Conservation (phyloP, 2,329 filamentous ascomycete genomes). For the Fusarium nanum region DNA sequence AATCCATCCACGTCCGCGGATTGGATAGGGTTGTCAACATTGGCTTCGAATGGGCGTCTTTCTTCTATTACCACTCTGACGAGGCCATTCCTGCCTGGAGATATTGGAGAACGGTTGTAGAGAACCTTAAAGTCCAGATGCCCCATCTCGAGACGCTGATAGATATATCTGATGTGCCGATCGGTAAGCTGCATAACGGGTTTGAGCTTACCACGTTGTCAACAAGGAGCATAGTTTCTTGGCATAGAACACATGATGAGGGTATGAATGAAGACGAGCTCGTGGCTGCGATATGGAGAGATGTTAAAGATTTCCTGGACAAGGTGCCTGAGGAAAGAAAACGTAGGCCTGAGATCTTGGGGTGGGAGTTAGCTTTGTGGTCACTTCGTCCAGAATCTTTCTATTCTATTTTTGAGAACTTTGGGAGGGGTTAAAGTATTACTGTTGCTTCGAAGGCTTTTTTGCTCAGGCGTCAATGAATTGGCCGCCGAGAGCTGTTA, state of each 20-base stretch:
- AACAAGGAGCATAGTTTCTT: slow-evolving; percentile 39
- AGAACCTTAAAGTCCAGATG: slow-evolving; percentile 41
- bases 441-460: too few species aligned
- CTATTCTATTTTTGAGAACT: fast-evolving
- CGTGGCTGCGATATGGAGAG: slow-evolving; percentile 16
- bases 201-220: slow-evolving; percentile 35
- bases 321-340: slow-evolving; percentile 14
- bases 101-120: slow-evolving; percentile 40
- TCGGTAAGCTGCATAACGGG: too few species aligned
- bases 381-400: too few species aligned
- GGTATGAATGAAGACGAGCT: too few species aligned
- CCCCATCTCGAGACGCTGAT: slow-evolving; percentile 42
- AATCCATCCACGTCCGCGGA: slow-evolving; percentile 13
- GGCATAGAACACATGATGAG: slow-evolving; percentile 25
- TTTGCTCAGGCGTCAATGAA: background rate
- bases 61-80: slow-evolving; percentile 9
- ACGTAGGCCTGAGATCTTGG: too few species aligned
- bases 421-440: too few species aligned
- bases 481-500: background rate
- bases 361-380: fast-evolving
- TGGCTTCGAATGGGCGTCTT: slow-evolving; percentile 49
- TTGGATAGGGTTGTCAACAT: slow-evolving; percentile 46
- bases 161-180: slow-evolving; percentile 44
- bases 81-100: too few species aligned
- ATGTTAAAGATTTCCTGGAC: slow-evolving; percentile 35